Conservation (phyloP, 1,284 basidiomycete genomes). For the Stereum hirsutum region DNA sequence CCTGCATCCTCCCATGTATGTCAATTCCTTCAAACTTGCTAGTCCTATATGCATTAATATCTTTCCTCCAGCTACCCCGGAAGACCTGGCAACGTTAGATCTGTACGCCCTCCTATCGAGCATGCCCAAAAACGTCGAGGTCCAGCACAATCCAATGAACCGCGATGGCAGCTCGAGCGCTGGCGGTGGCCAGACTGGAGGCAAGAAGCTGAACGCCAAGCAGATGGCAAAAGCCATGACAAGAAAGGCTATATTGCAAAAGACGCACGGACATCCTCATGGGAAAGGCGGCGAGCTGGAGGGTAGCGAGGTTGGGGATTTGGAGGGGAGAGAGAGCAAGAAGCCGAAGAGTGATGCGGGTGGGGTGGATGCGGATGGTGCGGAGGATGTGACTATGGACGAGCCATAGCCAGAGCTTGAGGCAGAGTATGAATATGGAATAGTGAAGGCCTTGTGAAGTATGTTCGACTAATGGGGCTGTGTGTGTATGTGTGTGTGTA, state of each 20-base stretch:
- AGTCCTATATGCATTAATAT: neutral
- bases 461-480: too few species aligned
- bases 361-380: too few species aligned
- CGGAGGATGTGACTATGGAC: too few species aligned
- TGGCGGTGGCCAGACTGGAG: conserved; percentile 8
- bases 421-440: too few species aligned
- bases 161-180: conserved; percentile 15
- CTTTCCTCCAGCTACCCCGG: conserved; percentile 29
- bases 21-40: neutral
- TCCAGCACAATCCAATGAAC: conserved; percentile 31
- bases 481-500: too few species aligned
- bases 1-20: conserved; percentile 25
- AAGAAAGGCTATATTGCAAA: conserved; percentile 3
- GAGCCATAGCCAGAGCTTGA: too few species aligned
- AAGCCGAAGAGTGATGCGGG: too few species aligned
- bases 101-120: conserved; percentile 50
- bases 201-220: conserved; percentile 6
- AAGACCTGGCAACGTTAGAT: conserved; percentile 43
- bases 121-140: conserved; percentile 54
- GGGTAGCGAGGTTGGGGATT: too few species aligned
- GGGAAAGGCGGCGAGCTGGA: too few species aligned
- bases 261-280: too few species aligned
- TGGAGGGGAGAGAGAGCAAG: too few species aligned
- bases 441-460: too few species aligned
- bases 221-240: conserved; percentile 5